These are phyloP conservation scores for Plasmodium falciparum DNA, from an alignment of 169 alveolate species.

Conservation along the genomic window DNA sequence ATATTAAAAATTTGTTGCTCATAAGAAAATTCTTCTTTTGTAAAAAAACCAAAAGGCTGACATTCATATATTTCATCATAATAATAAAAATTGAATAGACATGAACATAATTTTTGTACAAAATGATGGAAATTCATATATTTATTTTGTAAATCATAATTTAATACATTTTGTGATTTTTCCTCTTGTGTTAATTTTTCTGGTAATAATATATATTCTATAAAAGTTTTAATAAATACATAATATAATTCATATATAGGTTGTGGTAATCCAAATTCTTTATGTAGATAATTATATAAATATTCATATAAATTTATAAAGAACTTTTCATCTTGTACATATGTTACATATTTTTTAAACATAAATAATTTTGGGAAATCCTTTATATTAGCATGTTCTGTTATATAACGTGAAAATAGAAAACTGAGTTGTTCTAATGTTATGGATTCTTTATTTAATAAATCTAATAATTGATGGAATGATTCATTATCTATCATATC, in stretches of 20 bases:
- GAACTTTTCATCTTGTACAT: not conserved
- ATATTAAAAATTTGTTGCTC: constrained; percentile 31
- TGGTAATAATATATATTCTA: constrained; percentile 17
- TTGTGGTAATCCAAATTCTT: not conserved
- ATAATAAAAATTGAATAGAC: constrained; percentile 37
- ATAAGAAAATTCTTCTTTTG: not conserved
- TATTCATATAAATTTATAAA: constrained; percentile 14
- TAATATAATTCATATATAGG: constrained; percentile 22
- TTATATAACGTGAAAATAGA: constrained; percentile 13
- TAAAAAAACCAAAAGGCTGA: constrained; percentile 11
- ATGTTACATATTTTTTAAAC: constrained; percentile 1
- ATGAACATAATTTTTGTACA: not conserved
- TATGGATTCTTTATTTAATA: constrained; percentile 7
- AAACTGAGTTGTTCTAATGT: constrained; percentile 1
- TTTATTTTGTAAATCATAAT: constrained; percentile 3
- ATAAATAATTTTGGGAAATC: constrained; percentile 12
- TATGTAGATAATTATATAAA: constrained; percentile 12
- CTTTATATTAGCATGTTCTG: not conserved
- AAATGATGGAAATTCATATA: constrained; percentile 7
- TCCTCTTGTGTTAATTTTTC: not conserved
- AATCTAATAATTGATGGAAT: constrained; percentile 1
- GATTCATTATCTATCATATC: constrained; percentile 37
- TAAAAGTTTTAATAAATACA: constrained; percentile 1
- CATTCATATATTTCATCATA: constrained; percentile 15
- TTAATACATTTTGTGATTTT: not conserved